Percentiles rank a stretch among this genome's conserved stretches.
These are phyloP conservation scores for Fusarium sp. DNA, from an alignment of 2,329 filamentous ascomycete species.

Conservation along the genomic window DNA sequence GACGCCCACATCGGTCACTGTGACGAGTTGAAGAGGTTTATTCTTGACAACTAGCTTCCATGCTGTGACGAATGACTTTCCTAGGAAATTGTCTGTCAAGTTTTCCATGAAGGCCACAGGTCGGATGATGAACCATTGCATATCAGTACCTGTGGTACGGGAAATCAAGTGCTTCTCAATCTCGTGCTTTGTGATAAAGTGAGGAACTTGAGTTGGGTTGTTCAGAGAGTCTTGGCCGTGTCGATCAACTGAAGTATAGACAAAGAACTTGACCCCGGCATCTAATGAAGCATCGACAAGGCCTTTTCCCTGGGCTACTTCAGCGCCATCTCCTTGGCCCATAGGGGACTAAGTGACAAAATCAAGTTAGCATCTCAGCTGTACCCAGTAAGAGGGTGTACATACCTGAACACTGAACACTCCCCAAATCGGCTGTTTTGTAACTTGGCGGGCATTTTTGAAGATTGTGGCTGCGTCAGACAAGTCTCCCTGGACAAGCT, in stretches of 20 bases:
- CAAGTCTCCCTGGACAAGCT: constrained; percentile 68
- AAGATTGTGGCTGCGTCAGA: constrained; percentile 63
- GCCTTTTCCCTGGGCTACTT: constrained; percentile 61
- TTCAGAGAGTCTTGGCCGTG: constrained; percentile 62
- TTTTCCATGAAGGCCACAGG: constrained; percentile 57
- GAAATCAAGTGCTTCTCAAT: constrained; percentile 70
- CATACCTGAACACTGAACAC: constrained; percentile 23
- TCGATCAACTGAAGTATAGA: constrained; percentile 71
- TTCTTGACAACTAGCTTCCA: constrained; percentile 46
- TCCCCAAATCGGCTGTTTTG: constrained; percentile 18
- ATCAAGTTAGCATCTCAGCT: neutral
- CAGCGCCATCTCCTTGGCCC: constrained; percentile 3
- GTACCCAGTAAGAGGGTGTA: too few relatives aligned
- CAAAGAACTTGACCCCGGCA: constrained; percentile 65
- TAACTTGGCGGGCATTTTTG: constrained; percentile 9
- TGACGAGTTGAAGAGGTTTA: constrained; percentile 37
- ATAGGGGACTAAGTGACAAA: neutral
- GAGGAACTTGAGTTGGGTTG: constrained; percentile 65
- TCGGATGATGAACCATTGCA: constrained; percentile 52
- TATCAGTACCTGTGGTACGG: constrained; percentile 45
- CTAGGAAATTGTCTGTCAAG: constrained; percentile 45
- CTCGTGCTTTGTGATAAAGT: constrained; percentile 68
- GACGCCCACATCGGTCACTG: constrained; percentile 3
- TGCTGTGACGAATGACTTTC: constrained; percentile 47
- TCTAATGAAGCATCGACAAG: constrained; percentile 66